phyloP scores from a whole-genome alignment of 306 rosid genomes.

The Pyrus communis region DNA sequence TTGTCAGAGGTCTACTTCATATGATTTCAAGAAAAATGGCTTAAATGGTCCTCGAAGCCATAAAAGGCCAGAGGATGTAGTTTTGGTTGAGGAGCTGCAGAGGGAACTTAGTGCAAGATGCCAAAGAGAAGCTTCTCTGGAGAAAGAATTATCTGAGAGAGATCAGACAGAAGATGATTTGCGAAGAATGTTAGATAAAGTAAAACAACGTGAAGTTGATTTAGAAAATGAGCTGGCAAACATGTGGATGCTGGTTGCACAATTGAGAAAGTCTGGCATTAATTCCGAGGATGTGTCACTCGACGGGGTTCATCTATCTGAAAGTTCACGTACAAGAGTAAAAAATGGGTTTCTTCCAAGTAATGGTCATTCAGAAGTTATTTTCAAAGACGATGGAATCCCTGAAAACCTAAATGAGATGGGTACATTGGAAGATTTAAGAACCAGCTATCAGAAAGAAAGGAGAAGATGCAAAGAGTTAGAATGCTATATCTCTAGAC shows the following conservation, averaged over 20 bases:
- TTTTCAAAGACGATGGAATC: slow-evolving; percentile 32
- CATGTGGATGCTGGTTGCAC: slow-evolving; percentile 52
- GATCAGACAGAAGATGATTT: slow-evolving; percentile 53
- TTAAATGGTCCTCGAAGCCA: slow-evolving; percentile 19
- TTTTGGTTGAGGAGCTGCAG: slow-evolving; percentile 49
- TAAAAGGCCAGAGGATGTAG: slow-evolving; percentile 35
- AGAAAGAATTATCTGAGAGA: slow-evolving; percentile 43
- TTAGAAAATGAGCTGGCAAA: slow-evolving; percentile 67
- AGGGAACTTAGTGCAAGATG: slow-evolving; percentile 49
- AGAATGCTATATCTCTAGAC: slow-evolving; percentile 47
- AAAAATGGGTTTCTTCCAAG: slow-evolving; percentile 27
- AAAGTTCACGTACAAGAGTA: slow-evolving; percentile 26
- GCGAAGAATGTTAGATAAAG: slow-evolving; percentile 52
- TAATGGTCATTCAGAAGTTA: slow-evolving; percentile 25
- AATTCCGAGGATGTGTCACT: slow-evolving; percentile 36
- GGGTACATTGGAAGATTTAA: slow-evolving; percentile 41
- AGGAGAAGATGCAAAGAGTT: slow-evolving; percentile 63
- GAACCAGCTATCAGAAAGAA: slow-evolving; percentile 55
- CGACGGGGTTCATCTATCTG: slow-evolving; percentile 25
- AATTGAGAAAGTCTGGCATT: slow-evolving; percentile 38
- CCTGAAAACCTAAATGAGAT: slow-evolving; percentile 25
- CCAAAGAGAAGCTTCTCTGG: slow-evolving; percentile 63
- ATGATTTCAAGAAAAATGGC: slow-evolving; percentile 34
- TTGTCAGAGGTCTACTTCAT: slow-evolving; percentile 34
- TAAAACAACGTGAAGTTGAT: slow-evolving; percentile 46